Evolutionary conservation across 179 eudicot genomes (phyloP).

Genomic region (Vitellaria paradoxa): DNA sequence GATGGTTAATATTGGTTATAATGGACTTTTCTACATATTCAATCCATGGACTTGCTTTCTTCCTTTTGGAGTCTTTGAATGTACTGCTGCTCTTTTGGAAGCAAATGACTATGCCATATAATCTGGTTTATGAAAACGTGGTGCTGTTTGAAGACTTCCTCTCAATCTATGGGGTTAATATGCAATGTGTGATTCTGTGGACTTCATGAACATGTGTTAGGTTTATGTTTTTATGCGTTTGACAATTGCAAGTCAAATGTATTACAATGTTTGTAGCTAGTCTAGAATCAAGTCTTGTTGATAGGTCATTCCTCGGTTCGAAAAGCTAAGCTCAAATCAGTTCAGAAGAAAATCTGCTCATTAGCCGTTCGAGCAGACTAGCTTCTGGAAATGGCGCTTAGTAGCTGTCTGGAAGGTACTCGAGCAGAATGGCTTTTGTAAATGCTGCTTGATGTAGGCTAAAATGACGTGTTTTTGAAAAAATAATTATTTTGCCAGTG

Average conservation of each 20-base stretch:
- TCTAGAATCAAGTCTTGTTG: no score
- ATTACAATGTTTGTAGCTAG: no score
- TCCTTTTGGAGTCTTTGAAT: background rate
- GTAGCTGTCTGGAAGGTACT: no score
- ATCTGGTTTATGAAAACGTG: background rate
- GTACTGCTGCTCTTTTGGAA: background rate
- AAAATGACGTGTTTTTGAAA: background rate
- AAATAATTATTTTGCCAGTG: background rate
- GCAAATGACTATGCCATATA: background rate
- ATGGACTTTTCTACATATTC: background rate
- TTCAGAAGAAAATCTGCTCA: no score
- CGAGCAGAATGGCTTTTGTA: no score
- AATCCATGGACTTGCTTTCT: background rate
- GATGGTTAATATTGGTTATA: background rate
- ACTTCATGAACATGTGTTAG: background rate
- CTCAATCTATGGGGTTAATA: background rate
- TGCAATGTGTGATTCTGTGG: background rate
- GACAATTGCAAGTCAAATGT: no score
- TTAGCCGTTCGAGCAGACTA: no score
- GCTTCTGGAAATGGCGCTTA: no score
- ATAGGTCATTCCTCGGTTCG: no score
- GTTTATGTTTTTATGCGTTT: background rate
- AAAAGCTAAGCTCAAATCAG: no score
- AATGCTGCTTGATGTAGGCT: background rate
- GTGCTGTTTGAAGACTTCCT: background rate